Evolutionary conservation across 2,329 filamentous ascomycete genomes (phyloP).

Genomic region (Aspergillus fumigatiaffinis): DNA sequence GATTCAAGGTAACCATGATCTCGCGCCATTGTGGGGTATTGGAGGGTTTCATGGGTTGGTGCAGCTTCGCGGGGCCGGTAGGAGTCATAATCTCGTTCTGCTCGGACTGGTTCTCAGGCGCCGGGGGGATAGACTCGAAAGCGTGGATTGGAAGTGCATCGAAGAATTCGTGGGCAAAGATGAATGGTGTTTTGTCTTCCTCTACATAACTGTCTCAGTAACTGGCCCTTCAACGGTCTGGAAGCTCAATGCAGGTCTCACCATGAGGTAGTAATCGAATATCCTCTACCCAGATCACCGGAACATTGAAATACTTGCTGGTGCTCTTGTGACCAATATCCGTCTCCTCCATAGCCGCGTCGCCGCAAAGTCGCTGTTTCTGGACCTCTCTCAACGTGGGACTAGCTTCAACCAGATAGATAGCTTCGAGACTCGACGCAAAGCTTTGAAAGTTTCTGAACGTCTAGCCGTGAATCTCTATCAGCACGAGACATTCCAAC

Average conservation of each 20-base stretch:
- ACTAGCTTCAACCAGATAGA: slow-evolving; percentile 95
- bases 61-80: slow-evolving; percentile 46
- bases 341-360: slow-evolving; percentile 63
- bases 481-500: slow-evolving; percentile 3
- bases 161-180: slow-evolving; percentile 97
- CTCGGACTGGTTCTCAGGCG: slow-evolving; percentile 43
- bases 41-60: slow-evolving; percentile 35
- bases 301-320: slow-evolving; percentile 68
- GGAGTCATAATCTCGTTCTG: slow-evolving; percentile 49
- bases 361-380: slow-evolving; percentile 75
- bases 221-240: background rate
- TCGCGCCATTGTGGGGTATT: slow-evolving; percentile 70
- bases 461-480: slow-evolving; percentile 52
- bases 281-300: slow-evolving; percentile 88
- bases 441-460: slow-evolving; percentile 79
- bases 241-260: slow-evolving; percentile 31
- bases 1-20: slow-evolving; percentile 69
- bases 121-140: slow-evolving; percentile 70
- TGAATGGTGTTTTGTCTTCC: slow-evolving; percentile 74
- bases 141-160: slow-evolving; percentile 94
- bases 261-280: slow-evolving; percentile 74
- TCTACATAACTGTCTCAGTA: slow-evolving; percentile 38
- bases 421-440: slow-evolving; percentile 70
- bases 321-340: slow-evolving; percentile 69
- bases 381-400: slow-evolving; percentile 71